Evolutionary conservation across 1,284 basidiomycete species (phyloP), one percentile per base, ranked within the genome.

Genomic region (Fomitiporia mediterranea): DNA sequence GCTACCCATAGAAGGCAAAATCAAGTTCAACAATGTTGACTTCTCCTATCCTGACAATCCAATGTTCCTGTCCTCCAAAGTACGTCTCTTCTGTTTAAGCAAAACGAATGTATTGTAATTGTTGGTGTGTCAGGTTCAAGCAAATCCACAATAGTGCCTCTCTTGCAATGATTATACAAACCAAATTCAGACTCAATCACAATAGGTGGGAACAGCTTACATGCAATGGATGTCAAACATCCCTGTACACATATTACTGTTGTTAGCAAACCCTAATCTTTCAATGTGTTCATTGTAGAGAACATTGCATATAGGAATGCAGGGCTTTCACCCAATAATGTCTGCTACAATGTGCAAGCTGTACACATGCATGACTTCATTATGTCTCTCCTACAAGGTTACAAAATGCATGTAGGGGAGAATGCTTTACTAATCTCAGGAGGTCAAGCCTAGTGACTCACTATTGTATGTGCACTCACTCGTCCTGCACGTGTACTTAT

Each of bases 371-470:
- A 95, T 72, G 86, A 90, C 17, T 95, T 96, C 70, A 82, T 98
- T 67, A 76, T 80, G 73, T 71, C 76, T 4, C 78, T 98, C 0
- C 91, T 91, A 0, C 74, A 86, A 21, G 91, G 88, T 0, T 98
- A 98, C 74, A 84, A 91, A 47, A 97, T 93, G 0, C 69, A 76
- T 55, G 78, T 98, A 1, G 95, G 96, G 47, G 93, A 96, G 72
- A 92, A 94, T 67, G 93, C 91, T 0, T 73, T 80, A n/a, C 79
- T 94, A 48, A 83, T 98, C 57, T 96, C 92, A 0, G 96, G 96
- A 30, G 96, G 96, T 1, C 96, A 99, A 68, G 91, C 90, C 2
- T 96, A 99, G 71, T 81, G 96, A 3, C 71, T 99, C 7, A 88
- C 91, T 66, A 94, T 98, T 62, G 96, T 96, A 0, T 81, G 96